Percentiles rank a stretch among this genome's conserved stretches.
These are phyloP conservation scores for Alternaria sp. DNA, from an alignment of 2,329 filamentous ascomycete genomes.

Conservation along the genomic window DNA sequence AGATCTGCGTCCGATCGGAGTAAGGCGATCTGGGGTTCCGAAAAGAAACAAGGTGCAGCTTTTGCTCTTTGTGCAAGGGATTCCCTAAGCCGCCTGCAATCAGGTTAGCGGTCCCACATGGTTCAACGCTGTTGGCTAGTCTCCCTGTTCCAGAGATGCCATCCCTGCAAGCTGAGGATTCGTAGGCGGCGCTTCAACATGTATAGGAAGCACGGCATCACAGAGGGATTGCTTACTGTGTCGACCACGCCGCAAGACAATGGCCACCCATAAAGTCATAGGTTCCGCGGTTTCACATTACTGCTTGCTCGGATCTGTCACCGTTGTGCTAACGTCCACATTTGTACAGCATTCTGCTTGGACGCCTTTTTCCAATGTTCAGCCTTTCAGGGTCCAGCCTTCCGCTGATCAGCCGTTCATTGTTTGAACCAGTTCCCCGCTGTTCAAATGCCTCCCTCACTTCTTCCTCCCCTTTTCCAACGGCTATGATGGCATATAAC, in stretches of 20 bases:
- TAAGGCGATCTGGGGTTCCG: not conserved
- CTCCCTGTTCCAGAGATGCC: not conserved
- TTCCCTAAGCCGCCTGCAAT: not conserved
- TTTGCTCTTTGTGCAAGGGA: not conserved
- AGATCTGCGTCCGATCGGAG: not conserved
- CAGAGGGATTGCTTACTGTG: not conserved
- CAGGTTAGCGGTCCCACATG: not conserved
- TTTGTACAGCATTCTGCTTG: not conserved
- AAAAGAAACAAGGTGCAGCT: conserved; percentile 1
- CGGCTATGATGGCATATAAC: not conserved
- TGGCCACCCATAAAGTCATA: not conserved
- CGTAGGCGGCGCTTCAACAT: not conserved
- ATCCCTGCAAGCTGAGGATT: not conserved
- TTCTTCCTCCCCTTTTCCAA: not conserved
- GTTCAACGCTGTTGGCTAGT: not conserved
- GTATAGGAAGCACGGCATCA: not conserved
- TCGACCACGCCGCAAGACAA: not conserved
- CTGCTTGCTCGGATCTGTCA: not conserved
- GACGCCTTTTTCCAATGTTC: not conserved
- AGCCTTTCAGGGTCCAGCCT: not conserved
- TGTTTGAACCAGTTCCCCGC: not conserved
- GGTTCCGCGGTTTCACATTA: not conserved
- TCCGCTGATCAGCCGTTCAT: not conserved
- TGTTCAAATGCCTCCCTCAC: not conserved
- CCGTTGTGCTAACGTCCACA: not conserved